These are phyloP conservation scores for Fusarium torreyae DNA, from an alignment of 2,329 filamentous ascomycete species.

Conservation along the genomic window DNA sequence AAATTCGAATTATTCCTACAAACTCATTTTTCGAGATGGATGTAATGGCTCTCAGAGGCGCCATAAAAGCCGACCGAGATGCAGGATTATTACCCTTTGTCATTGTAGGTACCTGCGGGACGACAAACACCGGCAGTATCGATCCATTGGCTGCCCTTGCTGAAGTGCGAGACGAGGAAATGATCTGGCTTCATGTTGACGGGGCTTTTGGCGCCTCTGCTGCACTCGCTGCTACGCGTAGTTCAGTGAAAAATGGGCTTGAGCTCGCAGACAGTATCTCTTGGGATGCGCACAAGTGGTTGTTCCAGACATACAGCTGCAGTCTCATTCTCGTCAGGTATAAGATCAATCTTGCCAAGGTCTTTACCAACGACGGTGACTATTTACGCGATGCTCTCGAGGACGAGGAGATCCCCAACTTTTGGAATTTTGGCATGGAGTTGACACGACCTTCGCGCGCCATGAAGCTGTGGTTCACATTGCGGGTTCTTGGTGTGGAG, in stretches of 20 bases:
- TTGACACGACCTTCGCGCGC: constrained; percentile 15
- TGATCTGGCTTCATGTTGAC: constrained; percentile 27
- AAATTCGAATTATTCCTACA: constrained; percentile 6
- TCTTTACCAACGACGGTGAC: constrained; percentile 21
- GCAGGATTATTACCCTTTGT: constrained; percentile 15
- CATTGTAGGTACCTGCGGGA: constrained; percentile 14
- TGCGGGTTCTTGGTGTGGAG: constrained; percentile 18
- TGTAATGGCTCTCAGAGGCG: not conserved
- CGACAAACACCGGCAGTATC: constrained; percentile 19
- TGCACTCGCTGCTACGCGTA: not conserved
- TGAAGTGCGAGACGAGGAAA: constrained; percentile 3
- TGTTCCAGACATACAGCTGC: constrained; percentile 27
- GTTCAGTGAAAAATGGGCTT: not conserved
- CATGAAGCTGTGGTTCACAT: constrained; percentile 22
- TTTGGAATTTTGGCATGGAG: constrained; percentile 28
- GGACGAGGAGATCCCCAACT: constrained; percentile 25
- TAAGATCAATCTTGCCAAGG: constrained; percentile 4
- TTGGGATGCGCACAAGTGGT: constrained; percentile 28
- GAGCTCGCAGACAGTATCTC: constrained; percentile 28
- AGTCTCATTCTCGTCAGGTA: constrained; percentile 13
- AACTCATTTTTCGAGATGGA: constrained; percentile 2
- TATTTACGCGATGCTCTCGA: constrained; percentile 27
- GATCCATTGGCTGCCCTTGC: constrained; percentile 4
- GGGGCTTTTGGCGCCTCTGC: constrained; percentile 26
- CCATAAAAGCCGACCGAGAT: constrained; percentile 4